phyloP scores from a whole-genome alignment of 257 asterid genomes.

The Penstemon barbatus region DNA sequence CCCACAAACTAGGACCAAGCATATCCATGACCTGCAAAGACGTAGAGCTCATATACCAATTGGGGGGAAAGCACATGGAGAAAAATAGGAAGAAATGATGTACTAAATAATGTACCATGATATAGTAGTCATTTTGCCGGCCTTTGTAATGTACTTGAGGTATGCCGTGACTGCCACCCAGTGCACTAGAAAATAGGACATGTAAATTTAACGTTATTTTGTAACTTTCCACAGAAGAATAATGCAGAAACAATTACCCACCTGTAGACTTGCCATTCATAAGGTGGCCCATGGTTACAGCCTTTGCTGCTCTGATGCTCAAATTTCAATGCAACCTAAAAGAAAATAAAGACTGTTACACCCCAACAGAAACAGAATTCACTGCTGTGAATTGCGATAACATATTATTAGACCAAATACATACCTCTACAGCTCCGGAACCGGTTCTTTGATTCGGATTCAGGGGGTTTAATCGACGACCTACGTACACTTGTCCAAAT shows the following conservation, averaged over 20 bases:
- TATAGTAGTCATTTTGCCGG: slow-evolving; percentile 39
- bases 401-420: slow-evolving; percentile 7
- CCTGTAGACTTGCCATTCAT: slow-evolving; percentile 66
- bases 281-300: slow-evolving; percentile 50
- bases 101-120: slow-evolving; percentile 40
- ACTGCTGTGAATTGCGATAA: neutral
- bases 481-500: slow-evolving; percentile 93
- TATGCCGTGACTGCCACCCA: slow-evolving; percentile 51
- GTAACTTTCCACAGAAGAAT: neutral
- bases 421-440: slow-evolving; percentile 83
- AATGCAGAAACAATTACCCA: slow-evolving; percentile 24
- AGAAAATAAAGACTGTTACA: slow-evolving; percentile 14
- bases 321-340: slow-evolving; percentile 71
- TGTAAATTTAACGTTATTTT: neutral
- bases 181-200: slow-evolving; percentile 20
- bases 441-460: slow-evolving; percentile 74
- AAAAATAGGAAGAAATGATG: slow-evolving; percentile 1
- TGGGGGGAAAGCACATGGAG: neutral
- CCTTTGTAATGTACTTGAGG: slow-evolving; percentile 56
- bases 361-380: neutral
- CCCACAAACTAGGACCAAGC: slow-evolving; percentile 95
- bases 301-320: slow-evolving; percentile 54
- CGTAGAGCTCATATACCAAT: slow-evolving; percentile 1
- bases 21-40: slow-evolving; percentile 88
- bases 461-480: slow-evolving; percentile 68